phyloP scores from a whole-genome alignment of 805 yeast genomes.

The Wickerhamomyces silvicola region DNA sequence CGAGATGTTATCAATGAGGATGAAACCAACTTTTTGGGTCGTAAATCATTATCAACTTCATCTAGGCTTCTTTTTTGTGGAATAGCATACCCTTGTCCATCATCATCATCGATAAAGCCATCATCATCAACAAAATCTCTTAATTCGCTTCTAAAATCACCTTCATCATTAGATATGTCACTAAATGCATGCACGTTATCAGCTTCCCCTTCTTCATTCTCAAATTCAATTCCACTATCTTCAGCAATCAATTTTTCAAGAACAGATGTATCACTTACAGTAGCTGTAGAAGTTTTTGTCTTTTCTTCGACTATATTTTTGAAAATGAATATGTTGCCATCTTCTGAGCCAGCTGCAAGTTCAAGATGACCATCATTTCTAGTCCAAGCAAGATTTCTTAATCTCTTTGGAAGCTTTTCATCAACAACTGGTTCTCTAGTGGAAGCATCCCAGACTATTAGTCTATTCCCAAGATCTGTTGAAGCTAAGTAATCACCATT shows the following conservation, averaged over 20 bases:
- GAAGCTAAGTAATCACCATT: conserved; percentile 56
- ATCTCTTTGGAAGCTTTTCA: conserved; percentile 22
- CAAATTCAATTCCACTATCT: conserved; percentile 12
- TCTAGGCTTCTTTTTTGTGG: conserved; percentile 15
- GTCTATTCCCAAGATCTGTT: conserved; percentile 41
- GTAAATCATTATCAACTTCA: conserved; percentile 5
- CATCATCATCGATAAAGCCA: conserved; percentile 60
- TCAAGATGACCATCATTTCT: conserved; percentile 17
- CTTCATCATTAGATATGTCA: conserved; percentile 16
- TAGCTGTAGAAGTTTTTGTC: conserved; percentile 4
- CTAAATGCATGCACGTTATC: conserved; percentile 23
- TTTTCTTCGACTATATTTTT: conserved; percentile 20
- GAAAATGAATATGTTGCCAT: conserved; percentile 33
- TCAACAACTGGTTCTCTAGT: conserved; percentile 28
- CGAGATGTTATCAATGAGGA: conserved; percentile 2
- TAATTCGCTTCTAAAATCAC: conserved; percentile 21
- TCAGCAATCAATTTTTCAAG: conserved; percentile 16
- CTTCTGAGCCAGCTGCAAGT: conserved; percentile 30
- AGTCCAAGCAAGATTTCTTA: conserved; percentile 32
- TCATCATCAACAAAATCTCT: conserved; percentile 38
- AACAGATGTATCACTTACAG: conserved; percentile 3
- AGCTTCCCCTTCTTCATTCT: conserved; percentile 20
- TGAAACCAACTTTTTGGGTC: not conserved
- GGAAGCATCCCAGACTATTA: conserved; percentile 51
- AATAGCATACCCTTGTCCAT: conserved; percentile 41